These are phyloP conservation scores for Coemansia sp. DNA, from an alignment of 192 early-diverging fungal genomes.

Conservation along the genomic window DNA sequence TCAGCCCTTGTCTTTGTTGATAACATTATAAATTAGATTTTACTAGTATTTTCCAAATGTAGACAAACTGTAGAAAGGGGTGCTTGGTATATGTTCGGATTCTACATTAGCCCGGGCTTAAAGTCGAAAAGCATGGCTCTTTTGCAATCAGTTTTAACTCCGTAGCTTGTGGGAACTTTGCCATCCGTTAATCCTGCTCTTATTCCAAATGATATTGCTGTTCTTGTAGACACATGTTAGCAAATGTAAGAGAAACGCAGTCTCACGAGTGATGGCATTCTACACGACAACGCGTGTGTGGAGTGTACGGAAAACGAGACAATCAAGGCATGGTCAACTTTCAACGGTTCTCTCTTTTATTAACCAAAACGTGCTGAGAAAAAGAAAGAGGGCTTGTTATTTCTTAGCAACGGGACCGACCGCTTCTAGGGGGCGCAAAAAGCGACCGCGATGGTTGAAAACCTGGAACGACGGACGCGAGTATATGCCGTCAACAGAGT, in stretches of 20 bases:
- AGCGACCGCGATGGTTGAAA: constrained; percentile 52
- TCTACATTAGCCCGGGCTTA: neutral
- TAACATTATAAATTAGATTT: neutral
- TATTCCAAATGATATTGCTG: too few species aligned
- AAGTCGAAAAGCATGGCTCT: neutral
- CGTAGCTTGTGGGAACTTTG: constrained; percentile 1
- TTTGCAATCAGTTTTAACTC: neutral
- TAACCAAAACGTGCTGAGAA: neutral
- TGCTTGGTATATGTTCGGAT: neutral
- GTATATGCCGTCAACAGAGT: constrained; percentile 50
- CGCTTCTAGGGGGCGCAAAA: constrained; percentile 24
- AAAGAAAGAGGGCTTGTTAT: neutral
- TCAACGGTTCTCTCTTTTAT: neutral
- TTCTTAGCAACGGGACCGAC: neutral
- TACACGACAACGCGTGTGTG: too few species aligned
- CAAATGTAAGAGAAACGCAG: too few species aligned
- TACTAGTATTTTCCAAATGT: neutral
- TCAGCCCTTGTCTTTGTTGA: neutral
- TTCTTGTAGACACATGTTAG: too few species aligned
- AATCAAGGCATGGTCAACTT: neutral
- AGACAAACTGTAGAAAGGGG: neutral
- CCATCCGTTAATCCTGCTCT: too few species aligned
- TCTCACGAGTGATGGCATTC: too few species aligned
- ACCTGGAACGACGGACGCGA: constrained; percentile 54
- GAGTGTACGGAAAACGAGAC: too few species aligned